Conservation (phyloP, 306 rosid genomes). For the Mucuna pruriens region DNA sequence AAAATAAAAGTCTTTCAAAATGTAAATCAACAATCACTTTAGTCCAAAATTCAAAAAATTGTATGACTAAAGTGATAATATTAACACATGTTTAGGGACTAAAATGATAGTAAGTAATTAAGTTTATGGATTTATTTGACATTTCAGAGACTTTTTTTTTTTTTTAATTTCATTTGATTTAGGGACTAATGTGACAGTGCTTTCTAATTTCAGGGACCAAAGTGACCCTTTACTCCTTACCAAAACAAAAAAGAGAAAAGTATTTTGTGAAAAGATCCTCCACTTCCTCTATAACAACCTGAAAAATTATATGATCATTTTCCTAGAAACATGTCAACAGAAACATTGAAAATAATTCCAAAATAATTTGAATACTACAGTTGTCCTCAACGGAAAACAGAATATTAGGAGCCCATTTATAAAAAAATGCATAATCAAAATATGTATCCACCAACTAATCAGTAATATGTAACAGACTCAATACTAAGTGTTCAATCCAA, state of each 20-base stretch:
- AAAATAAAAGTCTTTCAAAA: no score
- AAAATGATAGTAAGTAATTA: no score
- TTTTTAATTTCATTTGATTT: no score
- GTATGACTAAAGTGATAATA: no score
- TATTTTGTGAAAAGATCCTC: background rate
- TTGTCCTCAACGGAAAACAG: background rate
- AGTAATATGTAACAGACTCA: background rate
- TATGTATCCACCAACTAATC: background rate
- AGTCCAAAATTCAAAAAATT: no score
- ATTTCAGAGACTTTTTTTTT: no score
- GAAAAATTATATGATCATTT: background rate
- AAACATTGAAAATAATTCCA: background rate
- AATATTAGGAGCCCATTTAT: background rate
- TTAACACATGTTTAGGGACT: no score
- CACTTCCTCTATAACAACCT: conserved; percentile 5
- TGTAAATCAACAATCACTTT: no score
- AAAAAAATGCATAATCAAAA: background rate
- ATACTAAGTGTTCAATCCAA: background rate
- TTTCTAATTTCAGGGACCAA: no score
- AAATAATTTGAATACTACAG: background rate
- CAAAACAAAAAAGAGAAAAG: background rate
- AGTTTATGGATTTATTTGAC: no score
- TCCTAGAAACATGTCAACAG: background rate
- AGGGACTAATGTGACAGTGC: no score
- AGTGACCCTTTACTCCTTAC: no score